Evolutionary conservation across 495 filamentous ascomycete genomes (phyloP), one percentile per base, ranked within the genome.

Genomic region (Aspergillus kassunensis): DNA sequence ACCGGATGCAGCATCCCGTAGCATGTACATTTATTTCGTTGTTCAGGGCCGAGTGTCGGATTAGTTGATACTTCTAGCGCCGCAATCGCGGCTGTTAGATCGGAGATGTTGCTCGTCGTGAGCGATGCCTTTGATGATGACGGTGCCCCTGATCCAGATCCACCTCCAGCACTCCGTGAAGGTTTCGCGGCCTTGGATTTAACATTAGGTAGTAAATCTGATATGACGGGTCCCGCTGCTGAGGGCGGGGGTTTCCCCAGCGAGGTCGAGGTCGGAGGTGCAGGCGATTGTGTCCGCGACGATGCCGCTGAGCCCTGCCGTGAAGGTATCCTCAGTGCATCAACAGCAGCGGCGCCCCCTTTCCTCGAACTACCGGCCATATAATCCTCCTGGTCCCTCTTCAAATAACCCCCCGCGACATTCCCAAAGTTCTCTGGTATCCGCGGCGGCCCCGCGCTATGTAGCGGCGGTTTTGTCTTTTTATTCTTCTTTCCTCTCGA

Each of bases 81-180:
- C n/a, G 89, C 85, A 56, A 98, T 96, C 2, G 92, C 93, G 6
- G 89, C 83, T 47, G 97, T 95, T 2, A 98, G 75, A 62, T 97
- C 95, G 20, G 79, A 74, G 25, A 97, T 78, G 6, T 86, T 83
- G 16, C 82, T 86, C 6, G 89, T 75, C 8, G 72, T 75, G 24
- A 75, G 51, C 2, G 68, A 48, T 3, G 51, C 54, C 44, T 65
- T 68, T 2, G 55, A 60, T 3, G 69, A 57, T 18, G 36, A 41
- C 6, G 47, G 15, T 10, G 42, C 31, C 6, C 21, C 25, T 6
- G 31, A 46, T 1, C 72, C 76, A 1, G 30, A 27, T 33, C 41
- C 27, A 7, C 37, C 37, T 1, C 37, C 37, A 21, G 18, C 37
- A 46, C 74, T 60, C 2, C 74, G 77, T 8, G 54, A 80, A 12